These are phyloP conservation scores for Amphirosellinia nigrospora DNA, from an alignment of 495 filamentous ascomycete genomes.

Conservation along the genomic window DNA sequence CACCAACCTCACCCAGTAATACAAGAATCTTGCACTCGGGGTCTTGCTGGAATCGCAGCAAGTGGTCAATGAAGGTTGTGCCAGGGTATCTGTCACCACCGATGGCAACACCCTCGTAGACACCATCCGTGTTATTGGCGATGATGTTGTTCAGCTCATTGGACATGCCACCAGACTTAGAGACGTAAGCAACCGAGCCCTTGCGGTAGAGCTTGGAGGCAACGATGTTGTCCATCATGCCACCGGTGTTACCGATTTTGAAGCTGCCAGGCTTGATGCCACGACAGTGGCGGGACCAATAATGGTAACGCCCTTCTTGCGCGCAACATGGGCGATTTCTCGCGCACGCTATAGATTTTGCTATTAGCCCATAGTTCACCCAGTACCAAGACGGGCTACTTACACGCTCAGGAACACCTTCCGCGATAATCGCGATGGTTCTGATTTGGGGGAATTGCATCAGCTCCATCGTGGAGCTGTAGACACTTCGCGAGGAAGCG, in stretches of 20 bases:
- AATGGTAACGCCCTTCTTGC: slow-evolving; percentile 99
- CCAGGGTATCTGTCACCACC: slow-evolving; percentile 98
- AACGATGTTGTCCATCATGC: slow-evolving; percentile 99
- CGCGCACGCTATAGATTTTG: slow-evolving; percentile 73
- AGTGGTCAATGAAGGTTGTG: slow-evolving; percentile 98
- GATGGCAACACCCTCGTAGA: slow-evolving; percentile 98
- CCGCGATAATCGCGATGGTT: slow-evolving; percentile 98
- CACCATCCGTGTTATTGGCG: slow-evolving; percentile 91
- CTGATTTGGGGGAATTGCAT: slow-evolving; percentile 97
- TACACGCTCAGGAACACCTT: slow-evolving; percentile 97
- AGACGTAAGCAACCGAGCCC: slow-evolving; percentile 98
- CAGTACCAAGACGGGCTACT: slow-evolving; percentile 41
- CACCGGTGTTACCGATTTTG: slow-evolving; percentile 99
- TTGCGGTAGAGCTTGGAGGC: slow-evolving; percentile 99
- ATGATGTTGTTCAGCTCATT: slow-evolving; percentile 99
- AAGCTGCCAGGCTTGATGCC: slow-evolving; percentile 98
- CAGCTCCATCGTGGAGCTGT: slow-evolving; percentile 96
- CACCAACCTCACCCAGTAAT: slow-evolving; percentile 96
- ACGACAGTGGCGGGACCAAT: slow-evolving; percentile 97
- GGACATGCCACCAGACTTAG: slow-evolving; percentile 99
- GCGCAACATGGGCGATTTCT: slow-evolving; percentile 92
- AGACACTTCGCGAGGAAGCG: slow-evolving; percentile 96
- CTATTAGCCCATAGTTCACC: slow-evolving; percentile 34
- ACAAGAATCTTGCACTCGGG: slow-evolving; percentile 97
- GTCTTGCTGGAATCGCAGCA: slow-evolving; percentile 92